phyloP scores from a whole-genome alignment of 371 early-diverging fungal species.

The Gilbertella persicaria region DNA sequence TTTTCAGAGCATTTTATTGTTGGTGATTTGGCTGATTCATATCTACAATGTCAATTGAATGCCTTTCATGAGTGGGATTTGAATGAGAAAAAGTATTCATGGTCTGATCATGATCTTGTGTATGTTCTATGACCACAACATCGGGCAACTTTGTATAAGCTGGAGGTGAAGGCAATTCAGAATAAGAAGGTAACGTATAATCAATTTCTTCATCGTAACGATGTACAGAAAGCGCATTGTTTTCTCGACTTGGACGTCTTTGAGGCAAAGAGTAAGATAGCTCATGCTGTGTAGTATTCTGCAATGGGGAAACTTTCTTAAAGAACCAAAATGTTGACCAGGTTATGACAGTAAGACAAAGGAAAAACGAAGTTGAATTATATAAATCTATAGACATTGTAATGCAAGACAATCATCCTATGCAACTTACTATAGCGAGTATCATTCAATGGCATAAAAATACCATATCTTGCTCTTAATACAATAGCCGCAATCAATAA shows the following conservation, averaged over 20 bases:
- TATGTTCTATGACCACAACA: too few species aligned
- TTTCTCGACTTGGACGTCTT: background rate
- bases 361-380: constrained; percentile 3
- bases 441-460: constrained; percentile 1
- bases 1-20: too few species aligned
- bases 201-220: constrained; percentile 4
- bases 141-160: background rate
- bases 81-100: too few species aligned
- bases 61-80: too few species aligned
- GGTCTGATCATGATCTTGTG: too few species aligned
- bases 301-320: background rate
- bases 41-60: too few species aligned
- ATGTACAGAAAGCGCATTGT: background rate
- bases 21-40: too few species aligned
- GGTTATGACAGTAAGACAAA: background rate
- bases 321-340: background rate
- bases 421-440: background rate
- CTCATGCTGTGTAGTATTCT: background rate
- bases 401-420: background rate
- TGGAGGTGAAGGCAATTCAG: constrained; percentile 2
- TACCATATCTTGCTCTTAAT: background rate
- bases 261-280: background rate
- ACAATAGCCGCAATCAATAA: background rate
- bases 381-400: background rate
- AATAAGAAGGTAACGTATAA: constrained; percentile 4